Base-by-base conservation (phyloP, 768 basidiomycete species). In the Chalciporus piperatus region DNA sequence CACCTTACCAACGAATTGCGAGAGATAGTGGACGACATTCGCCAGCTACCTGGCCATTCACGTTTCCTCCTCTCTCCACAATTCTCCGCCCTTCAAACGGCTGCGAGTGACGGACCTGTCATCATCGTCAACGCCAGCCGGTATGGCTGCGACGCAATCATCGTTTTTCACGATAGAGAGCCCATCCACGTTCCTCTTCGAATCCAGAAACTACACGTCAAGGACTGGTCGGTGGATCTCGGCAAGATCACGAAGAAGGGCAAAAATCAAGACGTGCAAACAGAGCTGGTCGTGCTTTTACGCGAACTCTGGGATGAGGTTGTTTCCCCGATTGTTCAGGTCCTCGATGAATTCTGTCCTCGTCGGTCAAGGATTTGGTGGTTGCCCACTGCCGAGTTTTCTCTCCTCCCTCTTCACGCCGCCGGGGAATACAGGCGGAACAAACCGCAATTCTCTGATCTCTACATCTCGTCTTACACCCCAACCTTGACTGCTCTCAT, bases 351-450 rank as follows among this genome's bases (percentile, higher is more conserved):
- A 47, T 17, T 33, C 28, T 9, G 41, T 17, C n/a, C 35, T 17
- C 17, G 12, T 41, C 38, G 39, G 25, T 56, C 55, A 11, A 47
- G 55, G 5, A 47, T 56, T 13, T 50, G 55, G 41, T 55, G 54
- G 54, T 55, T 45, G 28, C 54, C 54, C 10, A 55, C 54, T 20
- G 40, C 53, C 0, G 58, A 50, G 3, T 62, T 71, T 47, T 44
- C 61, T 2, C 63, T 64, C 33, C 59, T 73, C 35, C 71, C 71
- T 1, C 52, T 73, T 20, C 71, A 73, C 54, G 71, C 71, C 23
- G 67, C 71, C 11, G 71, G 70, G 4, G 48, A 48, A 3, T 70
- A 70, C 47, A 22, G 48, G 32, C 20, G 22, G 17, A 35, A 30
- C 16, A 37, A 40, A 27, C 19, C 2, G 19, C 23, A 39, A 1